Conservation (phyloP, 371 early-diverging fungal genomes). For the Lichtheimia ramosa region DNA sequence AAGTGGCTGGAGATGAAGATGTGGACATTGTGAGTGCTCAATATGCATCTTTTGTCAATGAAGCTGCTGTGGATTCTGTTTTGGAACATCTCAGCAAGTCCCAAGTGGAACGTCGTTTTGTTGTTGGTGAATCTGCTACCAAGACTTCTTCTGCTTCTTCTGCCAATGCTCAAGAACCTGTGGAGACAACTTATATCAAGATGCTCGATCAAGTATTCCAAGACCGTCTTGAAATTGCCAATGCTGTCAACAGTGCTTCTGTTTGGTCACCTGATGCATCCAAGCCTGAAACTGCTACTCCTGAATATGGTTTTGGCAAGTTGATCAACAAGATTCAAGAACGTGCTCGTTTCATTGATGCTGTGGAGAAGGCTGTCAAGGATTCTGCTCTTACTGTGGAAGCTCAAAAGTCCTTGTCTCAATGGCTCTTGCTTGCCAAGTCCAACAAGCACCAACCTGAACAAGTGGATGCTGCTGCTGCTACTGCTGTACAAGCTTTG, state of each 20-base stretch:
- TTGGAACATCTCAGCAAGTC: slow-evolving; percentile 30
- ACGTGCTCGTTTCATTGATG: slow-evolving; percentile 68
- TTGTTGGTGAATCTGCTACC: slow-evolving; percentile 27
- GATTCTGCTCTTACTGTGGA: slow-evolving; percentile 48
- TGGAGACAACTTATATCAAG: slow-evolving; percentile 79
- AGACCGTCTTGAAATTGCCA: slow-evolving; percentile 78
- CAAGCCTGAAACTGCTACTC: slow-evolving; percentile 56
- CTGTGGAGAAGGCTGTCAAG: slow-evolving; percentile 59
- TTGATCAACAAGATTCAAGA: slow-evolving; percentile 68
- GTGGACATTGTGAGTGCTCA: slow-evolving; percentile 56
- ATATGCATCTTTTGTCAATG: slow-evolving; percentile 54
- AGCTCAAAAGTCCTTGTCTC: slow-evolving; percentile 61
- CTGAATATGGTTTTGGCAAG: slow-evolving; percentile 86
- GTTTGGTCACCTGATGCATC: slow-evolving; percentile 43
- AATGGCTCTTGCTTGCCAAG: slow-evolving; percentile 70
- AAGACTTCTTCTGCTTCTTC: slow-evolving; percentile 15
- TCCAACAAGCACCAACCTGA: slow-evolving; percentile 52
- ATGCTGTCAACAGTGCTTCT: slow-evolving; percentile 57
- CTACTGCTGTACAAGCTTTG: slow-evolving; percentile 33
- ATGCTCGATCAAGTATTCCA: slow-evolving; percentile 79
- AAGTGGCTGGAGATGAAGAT: slow-evolving; percentile 46
- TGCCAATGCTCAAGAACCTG: slow-evolving; percentile 9
- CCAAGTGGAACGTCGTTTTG: slow-evolving; percentile 34
- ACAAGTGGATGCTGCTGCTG: slow-evolving; percentile 34
- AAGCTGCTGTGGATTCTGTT: slow-evolving; percentile 48